These are phyloP conservation scores for Acacia crassicarpa DNA, from an alignment of 306 rosid species.

Conservation along the genomic window DNA sequence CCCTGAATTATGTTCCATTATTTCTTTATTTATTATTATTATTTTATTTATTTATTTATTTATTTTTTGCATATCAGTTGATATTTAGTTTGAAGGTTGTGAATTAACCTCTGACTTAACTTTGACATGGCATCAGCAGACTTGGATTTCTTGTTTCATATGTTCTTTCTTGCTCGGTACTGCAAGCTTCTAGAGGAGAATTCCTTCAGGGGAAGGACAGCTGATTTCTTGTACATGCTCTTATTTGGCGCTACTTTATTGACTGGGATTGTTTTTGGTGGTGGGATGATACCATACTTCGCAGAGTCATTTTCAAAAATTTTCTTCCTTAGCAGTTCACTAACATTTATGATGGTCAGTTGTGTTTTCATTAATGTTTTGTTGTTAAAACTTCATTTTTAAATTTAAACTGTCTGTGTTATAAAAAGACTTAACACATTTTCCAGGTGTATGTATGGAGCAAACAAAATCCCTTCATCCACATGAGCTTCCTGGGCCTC, in stretches of 20 bases:
- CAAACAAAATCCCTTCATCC: slow-evolving; percentile 96
- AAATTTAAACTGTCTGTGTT: background rate
- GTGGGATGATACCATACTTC: slow-evolving; percentile 69
- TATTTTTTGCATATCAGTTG: background rate
- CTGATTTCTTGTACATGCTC: slow-evolving; percentile 84
- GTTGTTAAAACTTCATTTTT: background rate
- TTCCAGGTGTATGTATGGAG: slow-evolving; percentile 96
- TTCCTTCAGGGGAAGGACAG: slow-evolving; percentile 84
- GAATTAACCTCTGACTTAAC: slow-evolving; percentile 4
- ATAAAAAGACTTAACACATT: background rate
- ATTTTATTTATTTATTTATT: background rate
- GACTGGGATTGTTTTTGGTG: slow-evolving; percentile 61
- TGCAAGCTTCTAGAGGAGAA: slow-evolving; percentile 80
- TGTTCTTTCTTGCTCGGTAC: slow-evolving; percentile 82
- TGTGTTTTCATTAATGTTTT: slow-evolving; percentile 8
- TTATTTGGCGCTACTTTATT: slow-evolving; percentile 63
- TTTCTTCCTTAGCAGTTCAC: slow-evolving; percentile 88
- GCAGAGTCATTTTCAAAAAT: slow-evolving; percentile 83
- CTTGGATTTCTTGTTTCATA: slow-evolving; percentile 96
- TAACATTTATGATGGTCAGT: slow-evolving; percentile 96
- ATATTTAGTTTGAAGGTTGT: slow-evolving; percentile 19
- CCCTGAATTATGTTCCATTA: background rate
- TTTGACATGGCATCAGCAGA: slow-evolving; percentile 56
- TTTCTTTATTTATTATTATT: background rate
- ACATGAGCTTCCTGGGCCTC: slow-evolving; percentile 93